Percentiles rank a stretch among this genome's conserved stretches.
Conservation (phyloP, 768 basidiomycete genomes). For the Serendipita sp. region DNA sequence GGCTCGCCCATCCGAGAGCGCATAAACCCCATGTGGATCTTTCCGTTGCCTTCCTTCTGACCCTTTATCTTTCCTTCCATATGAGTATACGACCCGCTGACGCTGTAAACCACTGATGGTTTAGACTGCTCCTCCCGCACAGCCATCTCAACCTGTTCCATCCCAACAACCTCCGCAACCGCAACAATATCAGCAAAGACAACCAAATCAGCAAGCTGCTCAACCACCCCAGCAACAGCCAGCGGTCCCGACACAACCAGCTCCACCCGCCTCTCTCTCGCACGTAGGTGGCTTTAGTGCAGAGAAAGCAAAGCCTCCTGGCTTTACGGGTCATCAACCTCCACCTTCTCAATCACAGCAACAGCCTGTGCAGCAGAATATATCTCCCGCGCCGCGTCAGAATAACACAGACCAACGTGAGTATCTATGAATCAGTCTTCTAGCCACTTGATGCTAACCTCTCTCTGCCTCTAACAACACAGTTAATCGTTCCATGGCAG, state of each 20-base stretch:
- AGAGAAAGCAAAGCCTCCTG: constrained; percentile 2
- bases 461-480: not conserved
- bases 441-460: not conserved
- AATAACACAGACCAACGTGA: not conserved
- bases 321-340: not conserved
- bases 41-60: constrained; percentile 52
- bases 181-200: constrained; percentile 4
- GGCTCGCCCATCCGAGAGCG: constrained; percentile 27
- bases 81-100: no score
- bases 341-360: not conserved
- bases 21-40: constrained; percentile 32
- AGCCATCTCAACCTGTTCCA: not conserved
- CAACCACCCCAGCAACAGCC: not conserved
- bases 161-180: not conserved
- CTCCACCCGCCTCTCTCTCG: not conserved
- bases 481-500: not conserved
- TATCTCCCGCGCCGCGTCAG: not conserved
- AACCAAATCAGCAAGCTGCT: not conserved
- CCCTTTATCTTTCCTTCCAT: constrained; percentile 3
- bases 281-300: not conserved
- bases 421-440: not conserved
- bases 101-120: not conserved
- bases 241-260: not conserved
- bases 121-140: constrained; percentile 1
- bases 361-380: not conserved